Base-by-base conservation (phyloP, 495 filamentous ascomycete species). In the Penicillium flavigenum region DNA sequence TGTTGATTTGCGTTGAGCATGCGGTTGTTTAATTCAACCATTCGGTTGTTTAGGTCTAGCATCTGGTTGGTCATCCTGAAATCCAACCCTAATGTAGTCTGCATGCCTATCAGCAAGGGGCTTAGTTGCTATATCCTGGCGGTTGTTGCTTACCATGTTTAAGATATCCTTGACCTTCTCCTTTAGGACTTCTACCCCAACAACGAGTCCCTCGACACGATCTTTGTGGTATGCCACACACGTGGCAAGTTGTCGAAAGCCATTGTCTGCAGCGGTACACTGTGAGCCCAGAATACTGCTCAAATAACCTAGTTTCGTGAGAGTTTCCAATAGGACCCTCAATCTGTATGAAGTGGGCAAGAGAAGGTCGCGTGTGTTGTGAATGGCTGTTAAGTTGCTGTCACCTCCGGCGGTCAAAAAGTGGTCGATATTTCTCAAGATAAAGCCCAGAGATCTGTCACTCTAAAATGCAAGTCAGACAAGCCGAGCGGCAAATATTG, bases 11-110 rank as follows among this genome's bases (percentile, higher is more conserved):
- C 64, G 20, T 51, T 38, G 17, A 63, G 32, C 49, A 41, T 52
- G 49, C 24, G 34, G 14, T 60, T 4, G 62, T 63, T 41, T 52
- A 51, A 45, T 51, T 27, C 42, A 20, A 52, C 49, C 49, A 52
- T 52, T 39, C 60, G 58, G 31, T 59, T 70, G n/a, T 70, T 75
- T 4, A 74, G 58, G 41, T 72, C 34, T 3, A 52, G 34, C 49
- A 52, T 52, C 12, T 52, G 34, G 49, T 27, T 42, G 12, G 34
- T 52, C 49, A 52, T 52, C 19, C 31, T 63, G 5, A 65, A 51
- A 32, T 74, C 63, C 5, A 62, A 57, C 1, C 61, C 56, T 22
- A 64, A 27, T 51, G 67, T 65, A 11, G 66, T 68, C 32, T 57
- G 50, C 39, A 64, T 62, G 44, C 69, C 54, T 36, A 4, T 54